Conservation (phyloP, 352 stramenopile genomes). For the Aphanomyces euteiches region DNA sequence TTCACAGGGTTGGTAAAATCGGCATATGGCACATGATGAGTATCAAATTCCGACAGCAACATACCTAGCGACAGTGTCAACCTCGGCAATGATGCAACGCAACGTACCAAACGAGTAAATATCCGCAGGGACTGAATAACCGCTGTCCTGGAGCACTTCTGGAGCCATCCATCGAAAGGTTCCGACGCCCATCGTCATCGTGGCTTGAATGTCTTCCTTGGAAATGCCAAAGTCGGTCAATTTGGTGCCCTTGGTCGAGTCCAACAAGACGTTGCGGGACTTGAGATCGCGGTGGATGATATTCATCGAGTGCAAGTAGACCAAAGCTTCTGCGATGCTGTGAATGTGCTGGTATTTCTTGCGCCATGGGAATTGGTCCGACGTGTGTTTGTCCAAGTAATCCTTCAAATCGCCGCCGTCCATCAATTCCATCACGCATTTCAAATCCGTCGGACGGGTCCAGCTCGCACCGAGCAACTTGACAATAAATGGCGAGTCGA, state of each 20-base stretch:
- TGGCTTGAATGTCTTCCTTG: constrained; percentile 75
- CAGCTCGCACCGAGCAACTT: not conserved
- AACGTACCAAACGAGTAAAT: constrained; percentile 77
- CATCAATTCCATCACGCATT: constrained; percentile 4
- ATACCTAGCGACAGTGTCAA: not conserved
- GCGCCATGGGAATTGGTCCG: not conserved
- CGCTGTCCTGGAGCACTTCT: constrained; percentile 80
- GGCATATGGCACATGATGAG: no score
- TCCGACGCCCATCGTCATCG: constrained; percentile 68
- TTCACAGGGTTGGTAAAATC: no score
- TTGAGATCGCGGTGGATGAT: constrained; percentile 6
- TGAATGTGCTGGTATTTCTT: not conserved
- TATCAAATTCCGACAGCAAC: no score
- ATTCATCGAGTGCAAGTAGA: constrained; percentile 1
- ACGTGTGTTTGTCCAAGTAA: not conserved
- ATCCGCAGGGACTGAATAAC: constrained; percentile 79
- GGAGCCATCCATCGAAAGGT: constrained; percentile 84
- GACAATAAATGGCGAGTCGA: constrained; percentile 1
- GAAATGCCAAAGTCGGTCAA: constrained; percentile 80
- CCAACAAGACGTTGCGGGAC: constrained; percentile 1
- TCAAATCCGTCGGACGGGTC: not conserved
- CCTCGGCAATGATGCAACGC: not conserved
- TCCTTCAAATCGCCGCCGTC: constrained; percentile 1
- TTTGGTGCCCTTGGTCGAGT: constrained; percentile 64
- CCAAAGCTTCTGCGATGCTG: not conserved